Percentiles rank a stretch among this genome's conserved stretches.
Evolutionary conservation across 2,329 filamentous ascomycete genomes (phyloP).

Genomic region (Lasiodiplodia theobromae): DNA sequence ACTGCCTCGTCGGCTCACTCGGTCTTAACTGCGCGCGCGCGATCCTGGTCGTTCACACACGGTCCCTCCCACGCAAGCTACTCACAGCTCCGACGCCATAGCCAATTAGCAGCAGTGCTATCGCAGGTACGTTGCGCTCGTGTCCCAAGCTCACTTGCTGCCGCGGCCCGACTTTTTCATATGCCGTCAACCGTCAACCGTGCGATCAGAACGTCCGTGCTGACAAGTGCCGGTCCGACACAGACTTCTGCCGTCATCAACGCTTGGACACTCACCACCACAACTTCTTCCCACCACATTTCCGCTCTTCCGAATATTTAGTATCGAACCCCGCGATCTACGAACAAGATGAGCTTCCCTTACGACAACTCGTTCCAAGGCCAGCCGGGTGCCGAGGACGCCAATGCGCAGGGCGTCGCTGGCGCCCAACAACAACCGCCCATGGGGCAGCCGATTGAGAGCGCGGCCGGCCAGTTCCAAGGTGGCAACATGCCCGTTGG

Average conservation of each 20-base stretch:
- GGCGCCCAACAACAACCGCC: constrained; percentile 54
- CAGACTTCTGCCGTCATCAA: constrained; percentile 30
- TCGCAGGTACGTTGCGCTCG: constrained; percentile 32
- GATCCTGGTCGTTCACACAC: constrained; percentile 25
- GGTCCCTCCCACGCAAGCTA: constrained; percentile 15
- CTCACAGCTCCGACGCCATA: constrained; percentile 15
- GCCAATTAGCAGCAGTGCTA: constrained; percentile 24
- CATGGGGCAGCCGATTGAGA: constrained; percentile 66
- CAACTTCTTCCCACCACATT: constrained; percentile 28
- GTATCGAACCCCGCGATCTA: constrained; percentile 19
- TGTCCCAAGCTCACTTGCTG: constrained; percentile 30
- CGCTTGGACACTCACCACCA: constrained; percentile 26
- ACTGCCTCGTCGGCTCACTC: constrained; percentile 29
- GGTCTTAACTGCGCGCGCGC: constrained; percentile 36
- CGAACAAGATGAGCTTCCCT: constrained; percentile 68
- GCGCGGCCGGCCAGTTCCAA: constrained; percentile 58
- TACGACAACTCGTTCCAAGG: constrained; percentile 70
- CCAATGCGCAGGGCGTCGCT: constrained; percentile 61
- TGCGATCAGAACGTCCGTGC: constrained; percentile 30
- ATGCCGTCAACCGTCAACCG: constrained; percentile 13
- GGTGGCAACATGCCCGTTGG: constrained; percentile 54
- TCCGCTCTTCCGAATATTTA: constrained; percentile 27
- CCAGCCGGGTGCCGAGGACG: constrained; percentile 60
- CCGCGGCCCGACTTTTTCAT: constrained; percentile 16
- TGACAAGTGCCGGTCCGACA: constrained; percentile 27